Evolutionary conservation across 345 rosid genomes (phyloP), one percentile per base, ranked within the genome.

Genomic region (Luvunga scandens): DNA sequence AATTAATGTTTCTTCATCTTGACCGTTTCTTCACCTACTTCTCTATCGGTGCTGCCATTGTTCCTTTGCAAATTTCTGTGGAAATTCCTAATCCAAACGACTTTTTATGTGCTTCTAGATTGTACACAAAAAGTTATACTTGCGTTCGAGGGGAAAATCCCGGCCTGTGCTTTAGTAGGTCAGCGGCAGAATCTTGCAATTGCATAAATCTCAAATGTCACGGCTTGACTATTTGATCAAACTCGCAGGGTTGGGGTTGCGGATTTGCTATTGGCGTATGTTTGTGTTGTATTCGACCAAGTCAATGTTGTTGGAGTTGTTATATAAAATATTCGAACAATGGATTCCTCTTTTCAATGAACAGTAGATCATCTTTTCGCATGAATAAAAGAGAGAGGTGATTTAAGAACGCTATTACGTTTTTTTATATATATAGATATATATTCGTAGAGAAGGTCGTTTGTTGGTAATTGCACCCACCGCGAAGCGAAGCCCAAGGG

Each of bases 21-120:
- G 80, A 84, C 83, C 18, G 19, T 24, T 72, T 81, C 77, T 62
- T 61, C 24, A 5, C 55, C 76, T 45, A 56, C 56, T 25, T 24
- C 3, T 48, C 39, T 0, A 7, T 65, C 61, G 3, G 21, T 38
- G 36, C 60, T 7, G 0, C 7, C 14, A 19, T 14, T 42, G 33
- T 25, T 24, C 28, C 72, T 4, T 1, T 42, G 34, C 72, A 57
- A 57, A 53, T 19, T 71, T 50, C 63, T 1, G 30, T 7, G 38
- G 25, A 10, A 7, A 50, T 66, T 53, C 64, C n/a, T 22, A 66
- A 66, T 66, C 22, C 64, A 34, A 6, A 68, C 10, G 18, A 68
- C 72, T 68, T 68, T 68, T 68, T 19, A 1, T 53, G 57, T 5
- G n/a, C 19, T 53, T 53, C 57, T 53, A 53, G 22, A 53, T 53